Evolutionary conservation across 306 rosid genomes (phyloP).

Genomic region (Acacia confusa): DNA sequence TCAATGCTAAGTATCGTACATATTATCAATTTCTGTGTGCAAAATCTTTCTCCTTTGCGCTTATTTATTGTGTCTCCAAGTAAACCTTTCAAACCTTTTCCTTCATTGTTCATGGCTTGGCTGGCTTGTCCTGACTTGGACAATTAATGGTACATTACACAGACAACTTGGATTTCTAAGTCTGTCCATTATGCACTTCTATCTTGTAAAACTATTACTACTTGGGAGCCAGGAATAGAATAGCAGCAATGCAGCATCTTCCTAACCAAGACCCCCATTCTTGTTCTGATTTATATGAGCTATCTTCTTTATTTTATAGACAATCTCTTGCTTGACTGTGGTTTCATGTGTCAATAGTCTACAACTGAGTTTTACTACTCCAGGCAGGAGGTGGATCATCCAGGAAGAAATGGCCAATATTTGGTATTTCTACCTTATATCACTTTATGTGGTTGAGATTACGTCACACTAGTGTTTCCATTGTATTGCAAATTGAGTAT

Average conservation of each 20-base stretch:
- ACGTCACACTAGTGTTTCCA: conserved; percentile 1
- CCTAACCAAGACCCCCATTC: neutral
- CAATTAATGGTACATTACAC: no score
- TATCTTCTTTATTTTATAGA: neutral
- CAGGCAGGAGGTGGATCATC: conserved; percentile 62
- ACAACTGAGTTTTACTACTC: conserved; percentile 5
- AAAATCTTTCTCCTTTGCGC: neutral
- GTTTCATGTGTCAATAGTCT: neutral
- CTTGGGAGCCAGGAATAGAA: neutral
- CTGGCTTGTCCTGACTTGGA: no score
- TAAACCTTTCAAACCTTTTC: neutral
- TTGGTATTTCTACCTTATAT: conserved; percentile 33
- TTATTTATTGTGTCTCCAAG: neutral
- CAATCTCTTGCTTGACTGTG: neutral
- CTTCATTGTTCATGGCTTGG: neutral
- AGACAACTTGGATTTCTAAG: neutral
- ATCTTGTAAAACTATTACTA: neutral
- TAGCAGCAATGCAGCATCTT: neutral
- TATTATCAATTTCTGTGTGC: neutral
- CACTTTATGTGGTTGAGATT: neutral
- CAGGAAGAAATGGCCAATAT: conserved; percentile 37
- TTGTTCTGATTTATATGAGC: neutral
- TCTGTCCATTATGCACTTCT: neutral
- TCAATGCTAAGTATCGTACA: neutral
- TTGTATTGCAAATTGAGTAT: conserved; percentile 19